Evolutionary conservation across 805 yeast genomes (phyloP).

Genomic region (Metschnikowia similis): DNA sequence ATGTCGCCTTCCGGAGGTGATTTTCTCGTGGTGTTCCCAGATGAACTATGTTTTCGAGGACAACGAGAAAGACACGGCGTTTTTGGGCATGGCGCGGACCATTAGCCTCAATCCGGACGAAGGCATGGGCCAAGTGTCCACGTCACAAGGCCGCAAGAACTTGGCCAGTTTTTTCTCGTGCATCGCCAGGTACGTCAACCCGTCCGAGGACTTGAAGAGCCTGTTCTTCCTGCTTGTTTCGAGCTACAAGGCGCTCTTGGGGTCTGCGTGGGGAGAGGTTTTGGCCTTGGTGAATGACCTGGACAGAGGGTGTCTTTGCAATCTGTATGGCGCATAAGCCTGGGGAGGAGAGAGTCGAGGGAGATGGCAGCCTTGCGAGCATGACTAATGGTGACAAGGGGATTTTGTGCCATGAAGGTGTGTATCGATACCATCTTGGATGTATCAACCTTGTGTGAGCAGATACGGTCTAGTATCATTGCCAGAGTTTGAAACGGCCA

Average conservation of each 20-base stretch:
- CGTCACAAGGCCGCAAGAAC: conserved; percentile 41
- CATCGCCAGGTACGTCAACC: conserved; percentile 51
- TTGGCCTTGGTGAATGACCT: conserved; percentile 30
- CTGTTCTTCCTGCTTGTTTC: conserved; percentile 42
- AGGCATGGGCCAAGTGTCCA: conserved; percentile 48
- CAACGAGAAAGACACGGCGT: conserved; percentile 84
- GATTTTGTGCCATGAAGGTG: too few species aligned
- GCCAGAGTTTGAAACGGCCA: too few species aligned
- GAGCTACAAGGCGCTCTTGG: conserved; percentile 47
- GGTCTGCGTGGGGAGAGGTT: conserved; percentile 36
- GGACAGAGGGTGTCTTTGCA: conserved; percentile 16
- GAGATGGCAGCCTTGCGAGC: too few species aligned
- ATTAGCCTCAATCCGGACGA: conserved; percentile 60
- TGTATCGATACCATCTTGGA: too few species aligned
- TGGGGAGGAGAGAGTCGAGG: background rate
- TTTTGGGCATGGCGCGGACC: conserved; percentile 74
- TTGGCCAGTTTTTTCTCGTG: conserved; percentile 55
- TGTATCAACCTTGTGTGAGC: too few species aligned
- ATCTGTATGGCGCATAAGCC: conserved; percentile 9
- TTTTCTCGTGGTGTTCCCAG: conserved; percentile 65
- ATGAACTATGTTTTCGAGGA: conserved; percentile 69
- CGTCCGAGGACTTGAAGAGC: conserved; percentile 42
- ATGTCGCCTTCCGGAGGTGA: conserved; percentile 53
- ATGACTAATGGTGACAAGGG: too few species aligned
- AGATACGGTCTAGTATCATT: too few species aligned